Conservation (phyloP, 257 asterid species). For the Forsythia suspensa region DNA sequence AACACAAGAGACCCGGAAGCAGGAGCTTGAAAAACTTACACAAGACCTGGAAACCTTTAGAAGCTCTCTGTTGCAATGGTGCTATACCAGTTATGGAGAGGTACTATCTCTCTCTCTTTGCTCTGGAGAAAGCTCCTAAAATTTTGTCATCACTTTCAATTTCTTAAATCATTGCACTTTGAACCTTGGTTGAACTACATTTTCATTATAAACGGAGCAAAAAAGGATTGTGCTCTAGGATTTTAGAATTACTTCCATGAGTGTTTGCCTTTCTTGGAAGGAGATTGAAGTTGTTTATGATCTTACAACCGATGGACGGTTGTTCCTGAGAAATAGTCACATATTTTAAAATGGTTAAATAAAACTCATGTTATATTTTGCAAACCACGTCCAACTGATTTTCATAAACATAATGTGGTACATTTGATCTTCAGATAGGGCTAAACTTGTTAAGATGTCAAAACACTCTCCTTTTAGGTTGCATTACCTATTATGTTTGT, state of each 20-base stretch:
- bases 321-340: not conserved
- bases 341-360: not conserved
- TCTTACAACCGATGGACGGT: not conserved
- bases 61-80: conserved; percentile 58
- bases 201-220: not conserved
- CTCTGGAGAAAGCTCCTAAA: conserved; percentile 14
- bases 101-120: conserved; percentile 21
- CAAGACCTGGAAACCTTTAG: conserved; percentile 55
- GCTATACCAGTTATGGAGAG: conserved; percentile 65
- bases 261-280: not conserved
- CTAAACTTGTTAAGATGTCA: not conserved
- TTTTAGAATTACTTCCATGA: not conserved
- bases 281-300: not conserved
- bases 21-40: conserved; percentile 47
- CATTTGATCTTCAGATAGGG: not conserved
- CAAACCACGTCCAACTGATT: not conserved
- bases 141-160: not conserved
- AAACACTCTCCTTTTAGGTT: not conserved
- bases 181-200: not conserved
- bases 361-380: not conserved
- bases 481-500: not conserved
- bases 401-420: not conserved
- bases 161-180: not conserved
- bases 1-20: conserved; percentile 67
- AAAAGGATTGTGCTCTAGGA: not conserved